Evolutionary conservation across 306 rosid genomes (phyloP).

Genomic region (Fragaria ananassa): DNA sequence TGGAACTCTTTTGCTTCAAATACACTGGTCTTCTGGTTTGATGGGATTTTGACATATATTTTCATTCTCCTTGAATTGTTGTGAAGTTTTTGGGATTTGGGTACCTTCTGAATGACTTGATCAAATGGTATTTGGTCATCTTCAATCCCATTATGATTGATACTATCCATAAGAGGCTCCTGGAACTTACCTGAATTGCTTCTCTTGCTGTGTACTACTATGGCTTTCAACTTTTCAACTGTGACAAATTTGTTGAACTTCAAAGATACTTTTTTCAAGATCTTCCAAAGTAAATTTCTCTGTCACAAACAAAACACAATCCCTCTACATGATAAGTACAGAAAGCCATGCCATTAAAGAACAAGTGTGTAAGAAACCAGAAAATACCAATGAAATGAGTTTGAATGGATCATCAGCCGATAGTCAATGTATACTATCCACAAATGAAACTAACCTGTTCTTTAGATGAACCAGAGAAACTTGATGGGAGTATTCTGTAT

Average conservation of each 20-base stretch:
- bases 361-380: neutral
- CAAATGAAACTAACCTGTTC: neutral
- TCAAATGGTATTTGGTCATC: neutral
- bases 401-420: neutral
- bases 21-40: neutral
- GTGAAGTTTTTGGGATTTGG: neutral
- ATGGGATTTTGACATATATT: constrained; percentile 15
- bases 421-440: neutral
- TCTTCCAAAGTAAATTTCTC: constrained; percentile 12
- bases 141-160: neutral
- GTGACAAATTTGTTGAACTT: neutral
- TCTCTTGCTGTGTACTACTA: neutral
- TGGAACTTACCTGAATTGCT: neutral
- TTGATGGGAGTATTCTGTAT: constrained; percentile 4
- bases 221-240: constrained; percentile 4
- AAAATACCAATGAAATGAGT: neutral
- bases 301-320: constrained; percentile 1
- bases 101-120: constrained; percentile 4
- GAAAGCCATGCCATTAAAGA: neutral
- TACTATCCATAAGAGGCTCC: constrained; percentile 5
- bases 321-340: neutral
- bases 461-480: constrained; percentile 3
- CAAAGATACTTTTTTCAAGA: neutral
- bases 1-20: constrained; percentile 8
- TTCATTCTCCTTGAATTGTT: neutral